Evolutionary conservation across 176 grass and related monocot species (phyloP).

Genomic region (Alloteropsis semialata): DNA sequence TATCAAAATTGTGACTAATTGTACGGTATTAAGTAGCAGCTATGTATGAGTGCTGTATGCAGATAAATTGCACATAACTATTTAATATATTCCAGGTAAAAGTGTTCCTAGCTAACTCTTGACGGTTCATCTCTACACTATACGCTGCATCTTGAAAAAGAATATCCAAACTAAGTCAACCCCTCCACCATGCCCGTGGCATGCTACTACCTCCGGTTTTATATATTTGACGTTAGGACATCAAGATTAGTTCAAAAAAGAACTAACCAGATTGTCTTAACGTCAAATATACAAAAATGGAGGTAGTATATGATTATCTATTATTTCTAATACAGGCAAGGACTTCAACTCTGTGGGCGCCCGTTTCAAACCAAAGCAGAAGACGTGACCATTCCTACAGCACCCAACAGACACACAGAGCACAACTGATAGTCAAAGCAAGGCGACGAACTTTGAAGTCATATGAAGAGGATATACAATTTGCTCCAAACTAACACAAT

Average conservation of each 20-base stretch:
- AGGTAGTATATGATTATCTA: background rate
- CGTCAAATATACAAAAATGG: too few species aligned
- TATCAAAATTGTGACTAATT: background rate
- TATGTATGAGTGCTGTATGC: background rate
- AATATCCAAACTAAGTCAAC: background rate
- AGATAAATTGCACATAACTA: background rate
- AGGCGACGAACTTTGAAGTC: background rate
- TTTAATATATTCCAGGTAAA: background rate
- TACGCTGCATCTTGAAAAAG: background rate
- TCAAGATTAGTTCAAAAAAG: too few species aligned
- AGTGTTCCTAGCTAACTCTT: background rate
- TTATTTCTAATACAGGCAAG: background rate
- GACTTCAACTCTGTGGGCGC: background rate
- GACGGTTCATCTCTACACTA: background rate
- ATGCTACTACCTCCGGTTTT: too few species aligned
- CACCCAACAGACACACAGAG: too few species aligned
- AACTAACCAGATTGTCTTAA: too few species aligned
- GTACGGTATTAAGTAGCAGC: background rate
- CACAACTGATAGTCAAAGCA: background rate
- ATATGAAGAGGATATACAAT: background rate
- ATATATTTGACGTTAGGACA: too few species aligned
- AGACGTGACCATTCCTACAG: background rate
- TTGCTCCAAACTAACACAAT: background rate
- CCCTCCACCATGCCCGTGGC: background rate
- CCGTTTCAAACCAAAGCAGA: background rate